Evolutionary conservation across 192 early-diverging fungal genomes (phyloP), one percentile per base, ranked within the genome.

Genomic region (Mortierella antarctica): DNA sequence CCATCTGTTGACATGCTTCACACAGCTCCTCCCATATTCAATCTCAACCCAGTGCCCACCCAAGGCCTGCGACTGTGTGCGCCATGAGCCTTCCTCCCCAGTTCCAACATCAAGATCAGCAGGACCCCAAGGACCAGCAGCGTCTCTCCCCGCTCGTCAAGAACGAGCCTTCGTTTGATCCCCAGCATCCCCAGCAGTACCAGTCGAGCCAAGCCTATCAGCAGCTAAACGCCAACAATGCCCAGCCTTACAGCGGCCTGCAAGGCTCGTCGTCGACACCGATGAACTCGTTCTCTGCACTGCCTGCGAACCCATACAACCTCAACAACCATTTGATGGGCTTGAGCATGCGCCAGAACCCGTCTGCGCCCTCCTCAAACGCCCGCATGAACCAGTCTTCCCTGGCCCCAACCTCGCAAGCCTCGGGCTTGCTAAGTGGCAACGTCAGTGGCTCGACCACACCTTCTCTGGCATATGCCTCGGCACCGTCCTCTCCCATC

Each of bases 381-480:
- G 48, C 46, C 8, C 66, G 62, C 23, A 17, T 67, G 53, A 61
- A 40, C 52, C 65, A 63, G 1, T 65, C 63, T 12, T 70, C 68
- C 5, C 49, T 71, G 21, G 60, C 70, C 50, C 70, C 57, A 18
- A 46, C 31, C 15, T 48, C 59, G 1, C 17, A 53, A 2, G 40
- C 45, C 21, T 64, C 65, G 5, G 67, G 74, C 2, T 23, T 76
- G 11, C 46, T 67, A 18, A 64, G 67, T 58, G 74, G 74, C 5
- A 61, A 66, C 8, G 67, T 62, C 60, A 80, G 77, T 39, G 77
- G 77, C 14, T 72, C 77, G 20, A 80, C 77, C 9, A 80, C 77
- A 12, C 77, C 77, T 20, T 52, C 67, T 7, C 53, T 79, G 69
- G 60, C 69, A 15, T 57, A 71, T 59, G 69, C 64, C 6, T 79